Evolutionary conservation across 139 green algal genomes (phyloP), one percentile per base, ranked within the genome.

Genomic region (Diplosphaera chodatii): DNA sequence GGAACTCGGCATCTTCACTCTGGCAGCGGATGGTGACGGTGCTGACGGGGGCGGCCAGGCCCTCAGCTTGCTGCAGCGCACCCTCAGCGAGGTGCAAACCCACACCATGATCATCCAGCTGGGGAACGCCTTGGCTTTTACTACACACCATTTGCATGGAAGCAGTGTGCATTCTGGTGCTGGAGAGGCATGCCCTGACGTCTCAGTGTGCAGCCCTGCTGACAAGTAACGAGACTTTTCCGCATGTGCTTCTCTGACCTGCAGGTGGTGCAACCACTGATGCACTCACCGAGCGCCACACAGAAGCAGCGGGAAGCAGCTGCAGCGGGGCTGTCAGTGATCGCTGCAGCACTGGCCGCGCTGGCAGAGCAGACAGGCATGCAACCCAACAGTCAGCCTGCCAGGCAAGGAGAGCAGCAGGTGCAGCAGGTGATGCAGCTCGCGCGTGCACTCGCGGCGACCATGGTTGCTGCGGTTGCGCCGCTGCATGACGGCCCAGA

Each of bases 231-330:
- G n/a, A n/a, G n/a, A n/a, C n/a, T n/a, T n/a, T n/a, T n/a, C n/a
- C n/a, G n/a, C n/a, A n/a, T n/a, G n/a, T n/a, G n/a, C n/a, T n/a
- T 20, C 10, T 48, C 37, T 6, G 37, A 6, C 10, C 37, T 48
- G 15, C 32, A 66, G 37, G 71, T 75, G 1, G 40, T 41, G 64
- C 56, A n/a, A 69, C 32, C 21, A 37, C 66, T 23, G 63, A 28
- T 27, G 70, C 68, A 40, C n/a, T 79, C 32, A 32, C 23, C 6
- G 3, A 23, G 3, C 13, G 48, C 48, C 13, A 59, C 48, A 10
- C 8, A 23, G 13, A 3, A 25, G 16, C 63, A 74, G 64, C 34
- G 67, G n/a, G 31, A 40, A 1, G 75, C 29, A 2, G 55, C n/a
- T 1, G 27, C 28, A 28, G n/a, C 55, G 13, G 55, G 55, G 18